These are phyloP conservation scores for Penicillium sp. DNA, from an alignment of 2,329 filamentous ascomycete genomes.

Conservation along the genomic window DNA sequence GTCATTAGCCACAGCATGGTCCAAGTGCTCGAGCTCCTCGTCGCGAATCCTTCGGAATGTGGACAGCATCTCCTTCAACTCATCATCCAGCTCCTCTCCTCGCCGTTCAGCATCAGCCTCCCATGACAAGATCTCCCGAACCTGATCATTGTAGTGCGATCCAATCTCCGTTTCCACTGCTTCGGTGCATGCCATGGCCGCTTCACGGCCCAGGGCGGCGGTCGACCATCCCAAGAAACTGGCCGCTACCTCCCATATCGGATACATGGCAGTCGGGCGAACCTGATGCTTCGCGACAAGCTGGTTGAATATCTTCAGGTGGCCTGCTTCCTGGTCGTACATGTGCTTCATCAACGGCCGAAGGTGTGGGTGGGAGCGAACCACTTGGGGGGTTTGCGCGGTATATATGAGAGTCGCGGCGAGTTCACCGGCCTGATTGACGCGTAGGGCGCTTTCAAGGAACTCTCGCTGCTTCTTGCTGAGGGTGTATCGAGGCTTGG, in stretches of 20 bases:
- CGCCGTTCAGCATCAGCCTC: conserved; percentile 66
- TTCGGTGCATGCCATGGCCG: conserved; percentile 97
- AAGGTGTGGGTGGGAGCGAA: conserved; percentile 76
- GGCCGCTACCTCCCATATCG: conserved; percentile 77
- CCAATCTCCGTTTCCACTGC: conserved; percentile 98
- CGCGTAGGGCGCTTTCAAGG: conserved; percentile 75
- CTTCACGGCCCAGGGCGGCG: conserved; percentile 80
- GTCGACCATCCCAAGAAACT: conserved; percentile 83
- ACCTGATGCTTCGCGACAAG: conserved; percentile 81
- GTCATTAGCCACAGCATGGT: conserved; percentile 91
- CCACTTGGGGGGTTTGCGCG: conserved; percentile 76
- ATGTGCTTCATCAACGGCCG: conserved; percentile 92
- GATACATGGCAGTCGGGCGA: conserved; percentile 87
- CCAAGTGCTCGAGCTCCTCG: conserved; percentile 93
- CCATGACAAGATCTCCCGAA: conserved; percentile 76
- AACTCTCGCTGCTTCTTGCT: conserved; percentile 67
- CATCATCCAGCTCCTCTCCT: conserved; percentile 74
- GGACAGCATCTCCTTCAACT: conserved; percentile 65
- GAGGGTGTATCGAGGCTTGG: conserved; percentile 51
- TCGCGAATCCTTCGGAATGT: conserved; percentile 81
- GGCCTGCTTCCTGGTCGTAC: conserved; percentile 91
- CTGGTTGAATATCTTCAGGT: conserved; percentile 78
- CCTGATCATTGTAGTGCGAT: conserved; percentile 89
- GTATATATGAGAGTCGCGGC: conserved; percentile 92
- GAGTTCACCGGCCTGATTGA: conserved; percentile 97